These are phyloP conservation scores for Peronospora farinosa DNA, from an alignment of 352 stramenopile species.

Conservation along the genomic window DNA sequence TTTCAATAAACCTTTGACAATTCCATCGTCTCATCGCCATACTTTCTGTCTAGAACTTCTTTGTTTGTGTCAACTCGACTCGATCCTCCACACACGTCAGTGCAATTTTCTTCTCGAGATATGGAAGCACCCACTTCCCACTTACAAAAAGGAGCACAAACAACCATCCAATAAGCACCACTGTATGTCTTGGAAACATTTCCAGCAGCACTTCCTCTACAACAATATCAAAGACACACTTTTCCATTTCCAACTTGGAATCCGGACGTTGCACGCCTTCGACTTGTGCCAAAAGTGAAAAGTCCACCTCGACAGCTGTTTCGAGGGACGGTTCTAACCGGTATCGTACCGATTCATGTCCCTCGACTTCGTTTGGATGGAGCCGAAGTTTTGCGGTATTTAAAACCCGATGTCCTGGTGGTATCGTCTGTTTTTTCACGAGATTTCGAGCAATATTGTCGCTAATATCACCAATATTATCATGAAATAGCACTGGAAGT, in stretches of 20 bases:
- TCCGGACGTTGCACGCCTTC: constrained; percentile 47
- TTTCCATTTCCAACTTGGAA: constrained; percentile 20
- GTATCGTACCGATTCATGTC: constrained; percentile 22
- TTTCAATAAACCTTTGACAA: no score
- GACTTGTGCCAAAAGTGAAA: constrained; percentile 40
- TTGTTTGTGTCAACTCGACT: constrained; percentile 10
- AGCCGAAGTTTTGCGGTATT: constrained; percentile 71
- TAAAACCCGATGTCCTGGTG: constrained; percentile 34
- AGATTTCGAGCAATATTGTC: constrained; percentile 16
- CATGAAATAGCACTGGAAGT: constrained; percentile 15
- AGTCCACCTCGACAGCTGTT: constrained; percentile 28
- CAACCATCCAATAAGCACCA: constrained; percentile 55
- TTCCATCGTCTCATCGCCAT: no score
- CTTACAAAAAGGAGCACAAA: constrained; percentile 34
- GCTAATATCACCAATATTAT: constrained; percentile 9
- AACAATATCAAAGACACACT: constrained; percentile 69
- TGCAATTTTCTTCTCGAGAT: constrained; percentile 45
- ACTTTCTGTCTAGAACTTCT: constrained; percentile 19
- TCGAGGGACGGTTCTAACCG: constrained; percentile 20
- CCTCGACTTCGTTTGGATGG: constrained; percentile 31
- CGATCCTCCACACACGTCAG: constrained; percentile 39
- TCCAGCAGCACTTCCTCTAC: constrained; percentile 61
- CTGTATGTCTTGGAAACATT: constrained; percentile 44
- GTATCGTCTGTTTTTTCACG: constrained; percentile 15
- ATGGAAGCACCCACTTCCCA: constrained; percentile 38